Percentiles rank a stretch among this genome's conserved stretches.
These are phyloP conservation scores for Ceriops tagal DNA, from an alignment of 345 rosid genomes.

Conservation along the genomic window DNA sequence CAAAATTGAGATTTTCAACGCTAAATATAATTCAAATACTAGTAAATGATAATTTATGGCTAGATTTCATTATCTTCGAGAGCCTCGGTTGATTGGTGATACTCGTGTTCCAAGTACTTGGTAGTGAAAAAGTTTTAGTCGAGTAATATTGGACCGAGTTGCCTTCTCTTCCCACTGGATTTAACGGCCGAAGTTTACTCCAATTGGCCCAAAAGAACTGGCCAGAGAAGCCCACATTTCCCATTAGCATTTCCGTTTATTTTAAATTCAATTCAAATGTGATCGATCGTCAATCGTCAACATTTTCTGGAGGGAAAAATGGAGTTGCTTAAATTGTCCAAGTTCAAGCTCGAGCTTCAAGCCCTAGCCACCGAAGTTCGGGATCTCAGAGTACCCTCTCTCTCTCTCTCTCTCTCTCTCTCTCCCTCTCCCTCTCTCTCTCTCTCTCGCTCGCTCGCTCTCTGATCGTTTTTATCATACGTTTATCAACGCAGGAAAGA, in stretches of 20 bases:
- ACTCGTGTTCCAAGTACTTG: too few relatives aligned
- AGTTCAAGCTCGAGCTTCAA: conserved; percentile 75
- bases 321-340: conserved; percentile 81
- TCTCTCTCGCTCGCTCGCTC: background rate
- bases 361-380: conserved; percentile 59
- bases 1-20: too few relatives aligned
- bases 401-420: conserved; percentile 11
- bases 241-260: background rate
- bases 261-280: background rate
- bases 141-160: too few relatives aligned
- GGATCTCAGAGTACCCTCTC: conserved; percentile 52
- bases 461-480: background rate
- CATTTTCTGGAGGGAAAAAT: conserved; percentile 29
- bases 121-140: too few relatives aligned
- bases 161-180: too few relatives aligned
- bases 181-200: too few relatives aligned
- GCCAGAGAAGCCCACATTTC: too few relatives aligned
- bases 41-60: too few relatives aligned
- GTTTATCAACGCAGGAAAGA: conserved; percentile 36
- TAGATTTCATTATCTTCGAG: too few relatives aligned
- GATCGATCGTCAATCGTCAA: background rate
- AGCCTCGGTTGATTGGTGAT: too few relatives aligned
- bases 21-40: too few relatives aligned
- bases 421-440: background rate
- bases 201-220: too few relatives aligned